Base-by-base conservation (phyloP, 148 eudicot genomes). In the Arbutus unedo region DNA sequence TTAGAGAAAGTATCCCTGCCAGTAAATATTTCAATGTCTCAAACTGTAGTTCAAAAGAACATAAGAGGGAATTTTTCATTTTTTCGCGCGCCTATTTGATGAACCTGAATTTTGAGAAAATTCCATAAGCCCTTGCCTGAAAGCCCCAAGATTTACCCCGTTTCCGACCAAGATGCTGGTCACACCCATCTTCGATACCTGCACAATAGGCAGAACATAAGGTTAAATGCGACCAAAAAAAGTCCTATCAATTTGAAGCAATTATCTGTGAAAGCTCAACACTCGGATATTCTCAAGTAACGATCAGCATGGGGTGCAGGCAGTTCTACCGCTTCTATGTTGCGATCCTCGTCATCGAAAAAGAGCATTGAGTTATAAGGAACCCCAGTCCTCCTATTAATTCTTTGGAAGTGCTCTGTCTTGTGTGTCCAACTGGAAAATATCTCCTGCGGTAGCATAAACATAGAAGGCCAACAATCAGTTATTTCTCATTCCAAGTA, bases 351-450 rank as follows among this genome's bases (percentile, higher is more conserved):
- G 15, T 96, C 99, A 81, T 96, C 99, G 75, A 94, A 96, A 87
- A 96, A 94, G 78, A 94, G 97, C 97, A 96, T 96, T 55, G 93
- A 89, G 67, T 90, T 88, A 85, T 87, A 96, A 11, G 98, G 99
- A 77, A 96, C 87, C 50, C 88, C 86, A 62, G 98, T 96, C 93
- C 79, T 89, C 84, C 87, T 67, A 50, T 93, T 88, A 84, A 96
- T 94, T 85, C 85, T 90, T 83, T 96, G 94, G 77, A 96, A 94
- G 86, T 96, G 99, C 57, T 96, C 99, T 59, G 99, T 96, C 88
- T 96, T 96, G 91, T 94, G 97, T 51, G 93, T 96, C 93, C 95
- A 93, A 84, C 97, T 96, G 41, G 95, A 94, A 89, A 88, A 96
- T 3, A 96, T 96, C 87, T 96, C 99, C 99, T 94, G 88, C 4